phyloP scores from a whole-genome alignment of 2,329 filamentous ascomycete species.

The Colletotrichum horii region DNA sequence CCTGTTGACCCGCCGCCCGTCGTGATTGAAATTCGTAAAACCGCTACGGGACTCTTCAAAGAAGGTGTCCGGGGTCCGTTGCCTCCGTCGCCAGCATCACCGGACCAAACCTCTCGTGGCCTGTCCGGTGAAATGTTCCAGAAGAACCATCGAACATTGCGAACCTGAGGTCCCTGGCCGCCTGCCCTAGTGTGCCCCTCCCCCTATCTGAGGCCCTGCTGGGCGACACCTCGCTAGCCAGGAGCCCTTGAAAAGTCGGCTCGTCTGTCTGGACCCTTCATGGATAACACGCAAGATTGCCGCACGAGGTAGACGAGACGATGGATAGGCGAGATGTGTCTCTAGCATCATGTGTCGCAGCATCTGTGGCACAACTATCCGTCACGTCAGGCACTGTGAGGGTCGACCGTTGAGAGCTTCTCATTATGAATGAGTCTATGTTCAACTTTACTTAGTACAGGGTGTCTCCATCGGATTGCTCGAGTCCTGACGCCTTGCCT shows the following conservation, averaged over 20 bases:
- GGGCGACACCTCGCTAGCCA: slow-evolving; percentile 10
- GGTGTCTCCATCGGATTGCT: not conserved
- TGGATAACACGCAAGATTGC: slow-evolving; percentile 18
- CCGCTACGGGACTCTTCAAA: slow-evolving; percentile 6
- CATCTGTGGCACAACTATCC: not conserved
- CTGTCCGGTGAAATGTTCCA: slow-evolving; percentile 9
- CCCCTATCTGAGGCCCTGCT: slow-evolving; percentile 20
- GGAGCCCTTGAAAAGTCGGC: slow-evolving; percentile 9
- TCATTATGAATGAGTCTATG: not conserved
- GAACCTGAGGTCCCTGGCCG: not conserved
- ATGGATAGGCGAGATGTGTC: slow-evolving; percentile 1
- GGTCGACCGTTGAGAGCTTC: not conserved
- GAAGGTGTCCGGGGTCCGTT: slow-evolving; percentile 6
- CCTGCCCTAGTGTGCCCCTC: slow-evolving; percentile 14
- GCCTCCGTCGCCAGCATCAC: slow-evolving; percentile 4
- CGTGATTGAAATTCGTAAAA: slow-evolving; percentile 1
- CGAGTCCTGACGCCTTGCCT: not conserved
- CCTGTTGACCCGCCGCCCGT: not conserved
- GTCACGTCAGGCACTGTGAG: not conserved
- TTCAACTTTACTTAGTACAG: not conserved
- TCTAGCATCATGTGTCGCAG: not conserved
- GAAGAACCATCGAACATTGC: slow-evolving; percentile 15
- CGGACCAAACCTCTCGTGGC: not conserved
- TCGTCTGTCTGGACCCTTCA: slow-evolving; percentile 12
- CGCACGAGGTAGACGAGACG: slow-evolving; percentile 12